Conservation (phyloP, 805 yeast genomes). For the Candida lessepsii region DNA sequence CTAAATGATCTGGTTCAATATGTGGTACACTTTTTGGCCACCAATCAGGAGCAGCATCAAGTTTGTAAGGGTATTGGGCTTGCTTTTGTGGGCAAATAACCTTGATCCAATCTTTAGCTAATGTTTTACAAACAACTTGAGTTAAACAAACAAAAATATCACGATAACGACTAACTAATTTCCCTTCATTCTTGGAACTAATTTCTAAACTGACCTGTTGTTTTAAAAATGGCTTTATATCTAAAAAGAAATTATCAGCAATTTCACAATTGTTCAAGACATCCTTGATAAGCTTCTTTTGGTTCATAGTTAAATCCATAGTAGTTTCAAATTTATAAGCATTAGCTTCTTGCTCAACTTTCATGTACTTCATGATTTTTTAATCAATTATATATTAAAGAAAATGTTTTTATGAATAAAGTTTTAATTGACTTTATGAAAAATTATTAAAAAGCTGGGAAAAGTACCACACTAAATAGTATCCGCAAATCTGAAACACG, state of each 20-base stretch:
- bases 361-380: constrained; percentile 1
- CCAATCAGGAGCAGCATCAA: constrained; percentile 56
- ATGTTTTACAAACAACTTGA: constrained; percentile 47
- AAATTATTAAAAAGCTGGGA: neutral
- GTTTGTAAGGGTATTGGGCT: constrained; percentile 59
- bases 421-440: neutral
- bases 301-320: constrained; percentile 11
- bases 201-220: constrained; percentile 3
- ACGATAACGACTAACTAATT: constrained; percentile 2
- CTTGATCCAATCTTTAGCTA: constrained; percentile 70
- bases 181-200: neutral
- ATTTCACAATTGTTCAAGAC: constrained; percentile 10
- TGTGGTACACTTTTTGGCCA: constrained; percentile 66
- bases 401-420: neutral
- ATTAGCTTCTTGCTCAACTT: constrained; percentile 1
- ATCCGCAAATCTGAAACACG: constrained; percentile 4
- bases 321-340: constrained; percentile 2
- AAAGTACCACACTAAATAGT: constrained; percentile 1
- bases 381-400: neutral
- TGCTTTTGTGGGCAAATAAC: constrained; percentile 67
- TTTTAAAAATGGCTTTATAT: constrained; percentile 13
- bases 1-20: constrained; percentile 72
- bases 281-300: constrained; percentile 10
- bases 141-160: constrained; percentile 20
- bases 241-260: constrained; percentile 10